Evolutionary conservation across 225 moss, liverwort and hornwort species (phyloP).

Genomic region (Lunularia cruciata): DNA sequence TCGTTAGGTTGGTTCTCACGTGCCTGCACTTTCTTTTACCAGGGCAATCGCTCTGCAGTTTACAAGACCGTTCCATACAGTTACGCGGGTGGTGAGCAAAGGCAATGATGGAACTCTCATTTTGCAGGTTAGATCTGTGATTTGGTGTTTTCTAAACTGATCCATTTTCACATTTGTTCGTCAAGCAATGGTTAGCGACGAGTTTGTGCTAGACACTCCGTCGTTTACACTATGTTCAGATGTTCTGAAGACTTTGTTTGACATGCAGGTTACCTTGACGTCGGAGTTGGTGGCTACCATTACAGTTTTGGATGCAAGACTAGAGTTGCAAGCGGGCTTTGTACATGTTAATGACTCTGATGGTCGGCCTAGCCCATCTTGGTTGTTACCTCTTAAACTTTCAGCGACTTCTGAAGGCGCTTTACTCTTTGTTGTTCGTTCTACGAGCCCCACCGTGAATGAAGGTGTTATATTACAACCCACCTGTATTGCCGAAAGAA

Average conservation of each 20-base stretch:
- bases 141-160: background rate
- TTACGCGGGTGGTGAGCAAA: slow-evolving; percentile 76
- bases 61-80: slow-evolving; percentile 74
- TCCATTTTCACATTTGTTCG: no score
- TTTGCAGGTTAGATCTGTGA: slow-evolving; percentile 70
- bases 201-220: no score
- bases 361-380: slow-evolving; percentile 67
- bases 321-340: slow-evolving; percentile 81
- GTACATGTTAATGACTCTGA: slow-evolving; percentile 57
- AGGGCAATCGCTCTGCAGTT: slow-evolving; percentile 72
- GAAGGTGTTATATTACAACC: slow-evolving; percentile 28
- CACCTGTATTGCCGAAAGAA: no score
- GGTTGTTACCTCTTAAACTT: slow-evolving; percentile 78
- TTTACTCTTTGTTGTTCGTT: slow-evolving; percentile 76
- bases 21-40: background rate
- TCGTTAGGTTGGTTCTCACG: background rate
- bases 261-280: slow-evolving; percentile 72
- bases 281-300: slow-evolving; percentile 79
- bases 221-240: no score
- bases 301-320: slow-evolving; percentile 63
- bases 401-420: slow-evolving; percentile 83
- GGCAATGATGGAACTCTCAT: slow-evolving; percentile 88
- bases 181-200: no score
- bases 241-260: background rate
- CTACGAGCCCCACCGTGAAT: slow-evolving; percentile 36